A percentile compares a stretch with the other conserved stretches of the same genome.
Conservation (phyloP, 805 yeast species). For the Maudiozyma turicensis region DNA sequence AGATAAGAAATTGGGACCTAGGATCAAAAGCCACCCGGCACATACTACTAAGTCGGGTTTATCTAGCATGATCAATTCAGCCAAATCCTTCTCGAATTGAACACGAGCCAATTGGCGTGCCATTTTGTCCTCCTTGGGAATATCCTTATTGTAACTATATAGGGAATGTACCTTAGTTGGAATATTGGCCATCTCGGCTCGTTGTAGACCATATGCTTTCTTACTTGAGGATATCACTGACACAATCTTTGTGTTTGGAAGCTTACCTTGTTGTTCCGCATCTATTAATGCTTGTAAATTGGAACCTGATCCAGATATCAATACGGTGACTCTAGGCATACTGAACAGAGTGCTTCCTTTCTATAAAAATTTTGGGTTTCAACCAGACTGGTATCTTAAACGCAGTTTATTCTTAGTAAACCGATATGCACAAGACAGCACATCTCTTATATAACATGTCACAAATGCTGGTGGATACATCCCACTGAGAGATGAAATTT, state of each 20-base stretch:
- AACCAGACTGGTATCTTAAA: background rate
- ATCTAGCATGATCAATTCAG: slow-evolving; percentile 49
- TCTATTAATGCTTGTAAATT: slow-evolving; percentile 91
- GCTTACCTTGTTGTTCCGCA: slow-evolving; percentile 36
- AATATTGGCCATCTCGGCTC: slow-evolving; percentile 64
- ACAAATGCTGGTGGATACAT: too few relatives aligned
- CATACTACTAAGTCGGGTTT: slow-evolving; percentile 85
- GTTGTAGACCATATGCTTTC: slow-evolving; percentile 75
- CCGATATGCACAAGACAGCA: too few relatives aligned
- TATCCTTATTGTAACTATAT: slow-evolving; percentile 61
- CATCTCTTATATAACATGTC: too few relatives aligned
- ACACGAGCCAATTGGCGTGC: slow-evolving; percentile 55
- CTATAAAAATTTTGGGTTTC: too few relatives aligned
- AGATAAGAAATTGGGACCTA: slow-evolving; percentile 64
- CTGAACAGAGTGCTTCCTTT: background rate
- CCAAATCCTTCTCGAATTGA: slow-evolving; percentile 69
- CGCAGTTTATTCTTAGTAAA: too few relatives aligned
- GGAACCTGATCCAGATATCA: slow-evolving; percentile 94
- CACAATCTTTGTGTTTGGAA: slow-evolving; percentile 44
- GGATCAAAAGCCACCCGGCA: slow-evolving; percentile 97
- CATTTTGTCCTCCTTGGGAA: slow-evolving; percentile 57
- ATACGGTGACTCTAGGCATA: slow-evolving; percentile 39
- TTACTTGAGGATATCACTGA: slow-evolving; percentile 79
- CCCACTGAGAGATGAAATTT: too few relatives aligned
- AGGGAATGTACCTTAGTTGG: slow-evolving; percentile 67